A percentile compares a stretch with the other conserved stretches of the same genome.
phyloP scores from a whole-genome alignment of 2,329 filamentous ascomycete species.

The Pseudogymnoascus sp. region DNA sequence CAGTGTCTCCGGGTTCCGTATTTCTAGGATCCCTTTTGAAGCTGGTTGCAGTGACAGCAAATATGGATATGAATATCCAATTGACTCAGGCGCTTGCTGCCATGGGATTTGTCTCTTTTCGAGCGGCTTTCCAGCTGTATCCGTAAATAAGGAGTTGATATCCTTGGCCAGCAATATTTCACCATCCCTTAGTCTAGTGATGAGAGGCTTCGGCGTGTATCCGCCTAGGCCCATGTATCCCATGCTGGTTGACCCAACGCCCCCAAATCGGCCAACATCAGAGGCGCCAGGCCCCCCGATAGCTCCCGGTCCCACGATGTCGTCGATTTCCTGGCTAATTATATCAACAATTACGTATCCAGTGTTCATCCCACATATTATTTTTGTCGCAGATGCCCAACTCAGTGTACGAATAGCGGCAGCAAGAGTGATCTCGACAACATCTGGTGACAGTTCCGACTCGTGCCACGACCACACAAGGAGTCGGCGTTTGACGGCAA shows the following conservation, averaged over 20 bases:
- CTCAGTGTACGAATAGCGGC: slow-evolving; percentile 83
- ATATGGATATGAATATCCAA: slow-evolving; percentile 96
- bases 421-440: slow-evolving; percentile 68
- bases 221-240: slow-evolving; percentile 93
- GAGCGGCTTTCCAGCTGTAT: slow-evolving; percentile 71
- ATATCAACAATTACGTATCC: slow-evolving; percentile 89
- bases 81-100: slow-evolving; percentile 76
- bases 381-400: slow-evolving; percentile 80
- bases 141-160: slow-evolving; percentile 89
- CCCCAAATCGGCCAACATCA: slow-evolving; percentile 61
- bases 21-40: slow-evolving; percentile 76
- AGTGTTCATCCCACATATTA: slow-evolving; percentile 85
- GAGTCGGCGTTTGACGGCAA: slow-evolving; percentile 85
- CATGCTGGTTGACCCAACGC: slow-evolving; percentile 80
- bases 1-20: slow-evolving; percentile 86
- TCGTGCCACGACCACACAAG: slow-evolving; percentile 95
- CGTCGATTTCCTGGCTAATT: slow-evolving; percentile 62
- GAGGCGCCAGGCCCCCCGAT: slow-evolving; percentile 55
- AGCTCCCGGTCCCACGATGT: slow-evolving; percentile 71
- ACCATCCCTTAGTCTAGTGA: slow-evolving; percentile 71
- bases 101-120: slow-evolving; percentile 89
- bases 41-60: slow-evolving; percentile 79
- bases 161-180: slow-evolving; percentile 95
- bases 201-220: slow-evolving; percentile 84
- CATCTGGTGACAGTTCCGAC: slow-evolving; percentile 72